phyloP scores from a whole-genome alignment of 495 filamentous ascomycete genomes.

The Amphirosellinia nigrospora region DNA sequence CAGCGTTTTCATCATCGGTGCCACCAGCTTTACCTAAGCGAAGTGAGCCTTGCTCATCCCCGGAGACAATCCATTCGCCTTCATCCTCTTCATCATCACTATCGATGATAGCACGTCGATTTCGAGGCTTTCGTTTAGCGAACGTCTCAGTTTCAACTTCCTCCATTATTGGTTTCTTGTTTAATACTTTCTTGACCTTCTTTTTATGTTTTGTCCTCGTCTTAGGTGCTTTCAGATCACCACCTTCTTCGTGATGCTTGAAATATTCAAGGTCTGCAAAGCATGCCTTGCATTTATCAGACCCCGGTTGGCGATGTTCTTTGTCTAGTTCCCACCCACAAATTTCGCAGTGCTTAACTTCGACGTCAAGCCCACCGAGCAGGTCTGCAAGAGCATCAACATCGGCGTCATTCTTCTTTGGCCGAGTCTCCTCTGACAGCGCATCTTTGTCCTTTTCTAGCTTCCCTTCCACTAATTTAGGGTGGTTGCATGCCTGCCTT shows the following conservation, averaged over 20 bases:
- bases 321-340: conserved; percentile 74
- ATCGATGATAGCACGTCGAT: conserved; percentile 63
- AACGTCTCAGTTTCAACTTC: conserved; percentile 48
- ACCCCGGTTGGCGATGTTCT: conserved; percentile 62
- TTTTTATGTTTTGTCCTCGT: conserved; percentile 39
- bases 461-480: conserved; percentile 81
- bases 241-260: conserved; percentile 46
- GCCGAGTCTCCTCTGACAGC: conserved; percentile 66
- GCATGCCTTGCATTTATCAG: conserved; percentile 68
- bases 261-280: conserved; percentile 64
- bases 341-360: conserved; percentile 85
- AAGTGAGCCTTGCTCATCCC: conserved; percentile 60
- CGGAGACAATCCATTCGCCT: conserved; percentile 77
- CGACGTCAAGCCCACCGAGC: conserved; percentile 81
- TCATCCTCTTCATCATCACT: conserved; percentile 74
- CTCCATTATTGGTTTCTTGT: conserved; percentile 22
- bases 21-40: conserved; percentile 79
- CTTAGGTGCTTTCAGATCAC: conserved; percentile 37
- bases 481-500: conserved; percentile 93
- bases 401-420: conserved; percentile 55
- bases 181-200: conserved; percentile 50
- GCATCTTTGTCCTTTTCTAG: conserved; percentile 88
- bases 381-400: conserved; percentile 85
- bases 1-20: conserved; percentile 81
- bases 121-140: conserved; percentile 51